Evolutionary conservation across 1,284 basidiomycete species (phyloP), one percentile per base, ranked within the genome.

Genomic region (Exobasidium rhododendri): DNA sequence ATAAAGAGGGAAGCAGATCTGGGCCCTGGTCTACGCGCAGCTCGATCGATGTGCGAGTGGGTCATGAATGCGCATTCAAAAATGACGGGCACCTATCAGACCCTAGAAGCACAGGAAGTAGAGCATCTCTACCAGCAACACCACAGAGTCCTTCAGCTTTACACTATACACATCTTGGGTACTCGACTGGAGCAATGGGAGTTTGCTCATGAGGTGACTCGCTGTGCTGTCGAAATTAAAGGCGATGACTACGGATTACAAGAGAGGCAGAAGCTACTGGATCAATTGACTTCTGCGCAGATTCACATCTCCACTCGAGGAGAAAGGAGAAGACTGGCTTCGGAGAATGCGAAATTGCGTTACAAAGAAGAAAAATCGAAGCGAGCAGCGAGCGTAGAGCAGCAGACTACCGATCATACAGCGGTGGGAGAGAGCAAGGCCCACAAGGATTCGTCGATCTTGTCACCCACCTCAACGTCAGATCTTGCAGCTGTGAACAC

Each of bases 31-130:
- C 24, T 50, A 24, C 47, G 26, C 22, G n/a, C 47, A 50, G 47
- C 47, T 20, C 47, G 40, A 30, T 35, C 5, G 2, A 55, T 55
- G n/a, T 55, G 52, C 29, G 52, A 55, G 17, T 55, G 52, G 52
- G 20, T 55, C 4, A 26, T 55, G 52, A 22, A 20, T 22, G 52
- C 52, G 22, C 30, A 55, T 44, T 55, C 52, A 29, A 31, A 20
- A 26, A 44, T 20, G 20, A 55, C 52, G 2, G 52, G 52, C 28
- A 24, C 24, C 17, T 20, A 55, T 29, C 22, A n/a, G 3, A 4
- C 29, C 26, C 22, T 22, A 20, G 29, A 40, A 3, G 22, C 24
- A 50, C 10, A 50, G 14, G 52, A 35, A 32, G 24, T 20, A 4
- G 29, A 55, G 4, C 52, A 55, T 44, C 28, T 55, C n/a, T 29